A percentile compares a stretch with the other conserved stretches of the same genome.
Conservation (phyloP, 805 yeast species). For the Starmerella tilneyi region DNA sequence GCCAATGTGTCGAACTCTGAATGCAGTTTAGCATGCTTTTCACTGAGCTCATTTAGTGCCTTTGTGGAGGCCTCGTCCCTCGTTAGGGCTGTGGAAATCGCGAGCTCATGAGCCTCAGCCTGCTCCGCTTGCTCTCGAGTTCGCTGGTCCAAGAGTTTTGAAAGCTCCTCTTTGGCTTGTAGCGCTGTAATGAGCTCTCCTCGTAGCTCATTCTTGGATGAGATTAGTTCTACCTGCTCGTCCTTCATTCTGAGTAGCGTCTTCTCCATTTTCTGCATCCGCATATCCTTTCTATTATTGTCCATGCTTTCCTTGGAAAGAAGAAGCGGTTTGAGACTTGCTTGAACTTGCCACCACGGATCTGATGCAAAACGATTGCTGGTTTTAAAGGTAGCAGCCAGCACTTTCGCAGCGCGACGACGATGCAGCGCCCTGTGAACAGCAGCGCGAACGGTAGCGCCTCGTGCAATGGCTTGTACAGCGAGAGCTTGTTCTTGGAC, state of each 20-base stretch:
- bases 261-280: conserved; percentile 29
- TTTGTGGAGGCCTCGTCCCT: conserved; percentile 19
- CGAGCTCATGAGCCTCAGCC: conserved; percentile 15
- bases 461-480: conserved; percentile 59
- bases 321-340: conserved; percentile 64
- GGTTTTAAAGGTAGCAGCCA: conserved; percentile 50
- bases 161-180: conserved; percentile 31
- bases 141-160: conserved; percentile 28
- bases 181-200: conserved; percentile 32
- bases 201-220: conserved; percentile 32
- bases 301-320: conserved; percentile 35
- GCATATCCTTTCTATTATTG: conserved; percentile 21
- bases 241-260: conserved; percentile 25
- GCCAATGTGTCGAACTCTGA: conserved; percentile 7
- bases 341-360: conserved; percentile 72
- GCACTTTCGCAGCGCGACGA: conserved; percentile 57
- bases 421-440: conserved; percentile 44
- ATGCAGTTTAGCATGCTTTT: conserved; percentile 11
- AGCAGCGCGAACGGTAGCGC: conserved; percentile 45
- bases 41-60: conserved; percentile 16
- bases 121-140: conserved; percentile 8
- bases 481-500: conserved; percentile 45
- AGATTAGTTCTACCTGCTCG: conserved; percentile 30
- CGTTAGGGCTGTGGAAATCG: conserved; percentile 10
- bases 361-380: conserved; percentile 42